These are phyloP conservation scores for Melastoma malabathricum DNA, from an alignment of 345 rosid genomes.

Conservation along the genomic window DNA sequence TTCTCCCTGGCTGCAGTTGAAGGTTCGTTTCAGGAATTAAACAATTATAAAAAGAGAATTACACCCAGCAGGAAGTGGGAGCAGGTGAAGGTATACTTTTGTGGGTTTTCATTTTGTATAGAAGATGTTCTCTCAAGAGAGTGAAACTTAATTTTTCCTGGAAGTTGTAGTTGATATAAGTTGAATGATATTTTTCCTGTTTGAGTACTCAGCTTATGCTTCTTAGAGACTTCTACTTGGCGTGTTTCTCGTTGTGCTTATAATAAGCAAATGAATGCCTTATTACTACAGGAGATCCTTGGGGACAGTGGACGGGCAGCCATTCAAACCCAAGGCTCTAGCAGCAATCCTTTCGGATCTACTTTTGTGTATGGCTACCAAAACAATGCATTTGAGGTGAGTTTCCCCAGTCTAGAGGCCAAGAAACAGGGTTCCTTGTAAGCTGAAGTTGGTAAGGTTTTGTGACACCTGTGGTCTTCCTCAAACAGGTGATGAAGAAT, in stretches of 20 bases:
- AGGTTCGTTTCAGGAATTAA: conserved; percentile 31
- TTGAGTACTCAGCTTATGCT: no score
- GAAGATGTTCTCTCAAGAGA: no score
- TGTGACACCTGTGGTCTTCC: neutral
- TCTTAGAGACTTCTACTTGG: neutral
- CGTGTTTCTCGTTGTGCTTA: neutral
- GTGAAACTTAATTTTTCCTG: no score
- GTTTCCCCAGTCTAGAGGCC: neutral
- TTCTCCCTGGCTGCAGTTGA: conserved; percentile 24
- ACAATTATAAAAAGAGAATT: conserved; percentile 41
- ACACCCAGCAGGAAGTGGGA: conserved; percentile 89
- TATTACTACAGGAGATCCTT: conserved; percentile 52
- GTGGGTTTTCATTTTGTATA: no score
- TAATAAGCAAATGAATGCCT: neutral
- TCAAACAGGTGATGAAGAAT: conserved; percentile 87
- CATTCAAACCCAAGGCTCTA: conserved; percentile 91
- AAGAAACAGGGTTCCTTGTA: neutral
- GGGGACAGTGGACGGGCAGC: conserved; percentile 98
- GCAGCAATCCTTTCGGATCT: conserved; percentile 90
- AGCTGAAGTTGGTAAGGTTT: neutral
- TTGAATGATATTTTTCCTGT: no score
- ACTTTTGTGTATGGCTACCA: conserved; percentile 93
- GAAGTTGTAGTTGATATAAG: no score
- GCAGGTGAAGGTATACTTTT: conserved; percentile 69
- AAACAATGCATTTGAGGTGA: conserved; percentile 91